Base-by-base conservation (phyloP, 805 yeast genomes). In the Pichia cephalocereana region DNA sequence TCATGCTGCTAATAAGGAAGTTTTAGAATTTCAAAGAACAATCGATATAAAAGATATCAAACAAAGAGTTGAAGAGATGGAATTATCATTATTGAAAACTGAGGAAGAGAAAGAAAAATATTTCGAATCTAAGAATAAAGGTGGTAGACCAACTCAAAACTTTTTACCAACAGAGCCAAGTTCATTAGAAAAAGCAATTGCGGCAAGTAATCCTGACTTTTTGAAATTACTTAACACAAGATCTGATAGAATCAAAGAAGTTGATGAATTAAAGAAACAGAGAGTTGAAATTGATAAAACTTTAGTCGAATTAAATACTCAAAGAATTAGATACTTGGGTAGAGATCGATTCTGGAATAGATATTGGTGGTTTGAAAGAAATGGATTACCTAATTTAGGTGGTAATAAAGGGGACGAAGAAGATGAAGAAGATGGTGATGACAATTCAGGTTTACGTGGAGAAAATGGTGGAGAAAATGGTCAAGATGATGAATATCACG, bases 301-400 rank as follows among this genome's bases (percentile, higher is more conserved):
- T 49, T 68, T 93, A 26, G 74, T 74, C 42, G 88, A 82, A 55
- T 67, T 79, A 44, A 96, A 90, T 58, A 73, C 83, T 51, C 96
- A 88, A 61, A 68, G 98, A 49, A 73, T 89, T 43, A 76, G 77
- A 47, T 71, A 79, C 31, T 68, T 93, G 28, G 99, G 99, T 2
- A 75, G 80, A 50, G 99, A 93, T 64, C 70, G 96, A 45, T 76
- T 78, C 50, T 89, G 72, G 63, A 93, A 93, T 67, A 72, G 90
- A 54, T 93, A 91, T 63, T 93, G 96, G 95, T 93, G 96, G 96
- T 80, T 89, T 60, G 98, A 91, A 59, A 73, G 74, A 53, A 83
- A 84, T 59, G 99, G 98, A 0, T 70, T 88, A 43, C 87, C 89
- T 5, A 70, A 65, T 39, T 56, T 66, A 18, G 59, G 57, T 7